A percentile compares a stretch with the other conserved stretches of the same genome.
Evolutionary conservation across 345 rosid genomes (phyloP).

Genomic region (Melaleuca alternifolia): DNA sequence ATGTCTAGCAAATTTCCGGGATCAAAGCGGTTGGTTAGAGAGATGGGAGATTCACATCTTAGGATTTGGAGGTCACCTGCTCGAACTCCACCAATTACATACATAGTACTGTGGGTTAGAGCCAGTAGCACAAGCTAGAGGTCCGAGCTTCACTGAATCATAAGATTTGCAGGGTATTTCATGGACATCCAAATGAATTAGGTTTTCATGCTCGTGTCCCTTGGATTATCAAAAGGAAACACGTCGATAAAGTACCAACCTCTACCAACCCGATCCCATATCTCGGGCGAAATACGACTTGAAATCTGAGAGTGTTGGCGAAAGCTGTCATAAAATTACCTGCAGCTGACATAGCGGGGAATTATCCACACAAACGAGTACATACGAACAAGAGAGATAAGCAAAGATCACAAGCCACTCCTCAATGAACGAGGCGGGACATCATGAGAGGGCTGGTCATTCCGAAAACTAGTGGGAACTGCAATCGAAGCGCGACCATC

Average conservation of each 20-base stretch:
- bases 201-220: background rate
- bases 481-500: background rate
- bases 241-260: no score
- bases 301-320: background rate
- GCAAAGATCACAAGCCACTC: background rate
- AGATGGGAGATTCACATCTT: background rate
- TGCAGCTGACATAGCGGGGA: background rate
- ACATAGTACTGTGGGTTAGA: background rate
- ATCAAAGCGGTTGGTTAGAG: background rate
- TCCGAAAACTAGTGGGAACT: background rate
- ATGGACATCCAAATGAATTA: background rate
- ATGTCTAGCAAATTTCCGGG: accelerated
- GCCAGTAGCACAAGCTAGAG: background rate
- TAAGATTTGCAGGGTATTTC: background rate
- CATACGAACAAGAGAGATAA: background rate
- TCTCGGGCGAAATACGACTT: background rate
- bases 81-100: background rate
- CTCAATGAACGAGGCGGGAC: background rate
- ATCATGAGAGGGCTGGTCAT: background rate
- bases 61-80: background rate
- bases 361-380: background rate
- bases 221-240: no score
- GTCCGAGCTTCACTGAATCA: background rate
- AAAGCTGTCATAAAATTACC: background rate
- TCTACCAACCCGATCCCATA: background rate